Conservation (phyloP, 2,329 filamentous ascomycete species). For the Trematosphaeria pertusa region DNA sequence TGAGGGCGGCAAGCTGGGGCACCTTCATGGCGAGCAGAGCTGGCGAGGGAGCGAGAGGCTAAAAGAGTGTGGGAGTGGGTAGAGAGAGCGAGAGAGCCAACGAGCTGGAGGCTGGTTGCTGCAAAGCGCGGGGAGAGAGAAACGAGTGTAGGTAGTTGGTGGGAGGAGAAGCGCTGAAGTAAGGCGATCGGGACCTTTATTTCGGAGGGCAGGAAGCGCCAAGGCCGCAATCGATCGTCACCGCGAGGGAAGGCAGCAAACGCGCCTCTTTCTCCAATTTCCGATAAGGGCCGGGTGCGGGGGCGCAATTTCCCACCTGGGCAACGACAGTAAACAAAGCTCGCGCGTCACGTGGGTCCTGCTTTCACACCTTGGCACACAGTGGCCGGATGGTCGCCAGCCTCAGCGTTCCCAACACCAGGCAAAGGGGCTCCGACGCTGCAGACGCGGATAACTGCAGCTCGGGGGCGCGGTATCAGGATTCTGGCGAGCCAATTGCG, state of each 20-base stretch:
- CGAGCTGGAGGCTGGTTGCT: conserved; percentile 21
- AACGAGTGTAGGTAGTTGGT: conserved; percentile 36
- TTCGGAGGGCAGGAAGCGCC: conserved; percentile 20
- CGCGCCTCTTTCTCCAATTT: no score
- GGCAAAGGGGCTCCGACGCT: background rate
- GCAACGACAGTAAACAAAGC: no score
- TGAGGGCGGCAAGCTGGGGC: conserved; percentile 28
- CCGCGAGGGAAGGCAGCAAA: no score
- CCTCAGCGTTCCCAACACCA: background rate
- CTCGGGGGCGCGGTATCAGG: no score
- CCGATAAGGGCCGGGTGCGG: no score
- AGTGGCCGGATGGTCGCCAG: background rate
- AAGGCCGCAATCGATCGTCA: conserved; percentile 27
- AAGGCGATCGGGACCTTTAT: conserved; percentile 16
- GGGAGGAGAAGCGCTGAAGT: conserved; percentile 15
- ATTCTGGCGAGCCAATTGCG: background rate
- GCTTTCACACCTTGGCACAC: conserved; percentile 1
- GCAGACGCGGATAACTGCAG: background rate
- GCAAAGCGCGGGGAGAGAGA: conserved; percentile 7
- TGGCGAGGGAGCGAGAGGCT: conserved; percentile 19
- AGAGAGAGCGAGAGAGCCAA: conserved; percentile 28
- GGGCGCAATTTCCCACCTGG: no score
- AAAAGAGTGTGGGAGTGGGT: conserved; percentile 28
- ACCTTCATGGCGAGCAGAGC: conserved; percentile 36
- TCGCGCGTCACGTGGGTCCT: background rate